Conservation (phyloP, 2,329 filamentous ascomycete genomes). For the Verticillium albo-atrum region DNA sequence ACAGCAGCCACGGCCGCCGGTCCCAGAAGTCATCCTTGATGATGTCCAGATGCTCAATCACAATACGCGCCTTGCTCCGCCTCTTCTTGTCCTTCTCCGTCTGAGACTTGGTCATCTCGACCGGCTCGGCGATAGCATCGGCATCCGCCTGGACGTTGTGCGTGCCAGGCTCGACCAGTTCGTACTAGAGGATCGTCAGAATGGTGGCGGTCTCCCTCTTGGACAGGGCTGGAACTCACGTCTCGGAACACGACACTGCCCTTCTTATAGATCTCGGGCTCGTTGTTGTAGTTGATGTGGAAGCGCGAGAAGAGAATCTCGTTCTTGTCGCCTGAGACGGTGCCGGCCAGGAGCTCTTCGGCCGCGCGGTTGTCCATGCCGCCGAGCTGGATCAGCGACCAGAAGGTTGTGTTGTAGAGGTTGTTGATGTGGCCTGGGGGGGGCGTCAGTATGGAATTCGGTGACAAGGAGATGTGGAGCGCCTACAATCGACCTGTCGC, state of each 20-base stretch:
- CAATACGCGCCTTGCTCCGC: conserved; percentile 72
- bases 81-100: conserved; percentile 78
- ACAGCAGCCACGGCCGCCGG: conserved; percentile 76
- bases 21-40: conserved; percentile 97
- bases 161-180: conserved; percentile 57
- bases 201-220: conserved; percentile 7
- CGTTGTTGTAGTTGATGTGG: conserved; percentile 96
- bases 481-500: conserved; percentile 90
- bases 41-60: conserved; percentile 84
- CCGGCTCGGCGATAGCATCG: conserved; percentile 46
- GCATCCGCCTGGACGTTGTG: conserved; percentile 41
- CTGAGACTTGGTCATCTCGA: conserved; percentile 70
- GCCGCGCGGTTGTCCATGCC: conserved; percentile 73
- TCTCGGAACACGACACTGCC: conserved; percentile 87
- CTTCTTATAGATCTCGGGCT: conserved; percentile 87
- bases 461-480: conserved; percentile 96
- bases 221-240: conserved; percentile 39
- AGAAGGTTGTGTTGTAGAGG: conserved; percentile 96
- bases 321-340: conserved; percentile 83
- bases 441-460: too few relatives aligned
- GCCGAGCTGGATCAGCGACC: conserved; percentile 77
- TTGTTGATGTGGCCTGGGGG: conserved; percentile 98
- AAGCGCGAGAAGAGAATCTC: conserved; percentile 90
- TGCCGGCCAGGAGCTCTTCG: conserved; percentile 77
- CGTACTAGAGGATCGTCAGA: conserved; percentile 55